Base-by-base conservation (phyloP, 2,329 filamentous ascomycete species). In the Rasamsonia emersonii region DNA sequence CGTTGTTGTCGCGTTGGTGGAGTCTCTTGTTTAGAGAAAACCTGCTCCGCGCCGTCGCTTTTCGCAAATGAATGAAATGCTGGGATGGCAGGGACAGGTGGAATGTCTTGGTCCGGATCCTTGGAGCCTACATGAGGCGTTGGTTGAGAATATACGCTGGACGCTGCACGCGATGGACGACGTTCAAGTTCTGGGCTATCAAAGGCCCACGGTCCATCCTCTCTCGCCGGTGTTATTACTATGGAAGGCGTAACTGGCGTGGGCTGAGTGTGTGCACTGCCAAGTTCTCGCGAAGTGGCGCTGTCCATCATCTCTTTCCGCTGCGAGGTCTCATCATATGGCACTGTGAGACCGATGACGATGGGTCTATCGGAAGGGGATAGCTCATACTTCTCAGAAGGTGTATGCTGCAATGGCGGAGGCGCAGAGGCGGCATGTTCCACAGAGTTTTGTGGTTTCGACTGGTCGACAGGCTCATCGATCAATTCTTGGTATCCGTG, bases 351-450 rank as follows among this genome's bases (percentile, higher is more conserved):
- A 8, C 65, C 65, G 32, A 68, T 68, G 37, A 64, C 53, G 10
- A 69, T 61, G 9, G 61, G 56, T 9, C 61, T 47, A 37, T 65
- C 62, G 2, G 59, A 63, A 2, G 64, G 63, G 3, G 64, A 68
- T 4, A 65, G 39, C 5, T 53, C 58, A 21, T 54, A 41, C n/a
- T 42, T 49, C 35, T 53, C 54, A 14, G 45, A 16, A 40, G 44
- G 11, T 40, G 39, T 28, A 44, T 24, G 23, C 41, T 35, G 18
- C 34, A 9, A 17, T 33, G 37, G 14, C 36, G 32, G 19, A 41
- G 35, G 16, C 49, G 41, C 23, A 39, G 45, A 3, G 43, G 24
- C 18, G 3, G 16, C 28, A 11, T 25, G 20, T 4, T 20, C 20
- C 9, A 25, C n/a, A 20, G 36, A n/a, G 32, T 35, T 24, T 30